These are phyloP conservation scores for Hypoxylon rubiginosum DNA, from an alignment of 2,329 filamentous ascomycete genomes.

Conservation along the genomic window DNA sequence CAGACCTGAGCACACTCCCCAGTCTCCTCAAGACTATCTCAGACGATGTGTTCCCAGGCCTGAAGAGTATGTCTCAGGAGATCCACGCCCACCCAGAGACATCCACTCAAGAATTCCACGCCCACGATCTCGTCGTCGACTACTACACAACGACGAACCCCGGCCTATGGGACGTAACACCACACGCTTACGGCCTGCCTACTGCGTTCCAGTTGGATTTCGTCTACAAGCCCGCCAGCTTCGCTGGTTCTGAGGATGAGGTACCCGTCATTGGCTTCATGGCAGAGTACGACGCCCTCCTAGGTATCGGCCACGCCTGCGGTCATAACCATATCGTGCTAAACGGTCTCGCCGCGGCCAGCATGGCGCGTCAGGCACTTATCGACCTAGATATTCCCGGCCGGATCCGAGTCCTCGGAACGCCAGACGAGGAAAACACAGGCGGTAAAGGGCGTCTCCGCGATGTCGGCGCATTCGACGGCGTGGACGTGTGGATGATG, in stretches of 20 bases:
- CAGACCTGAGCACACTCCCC: conserved; percentile 27
- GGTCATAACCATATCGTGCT: conserved; percentile 33
- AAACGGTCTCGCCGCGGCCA: conserved; percentile 26
- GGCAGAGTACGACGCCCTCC: conserved; percentile 30
- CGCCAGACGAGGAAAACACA: conserved; percentile 29
- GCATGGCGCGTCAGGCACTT: conserved; percentile 23
- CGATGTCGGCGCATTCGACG: conserved; percentile 28
- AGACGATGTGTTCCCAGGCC: conserved; percentile 24
- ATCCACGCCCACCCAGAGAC: conserved; percentile 27
- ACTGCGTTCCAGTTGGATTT: conserved; percentile 28
- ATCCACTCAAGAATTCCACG: conserved; percentile 28
- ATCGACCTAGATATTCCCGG: conserved; percentile 26
- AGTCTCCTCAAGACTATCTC: conserved; percentile 25
- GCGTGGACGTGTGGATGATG: conserved; percentile 31
- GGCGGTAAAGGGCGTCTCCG: conserved; percentile 21
- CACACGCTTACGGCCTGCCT: conserved; percentile 27
- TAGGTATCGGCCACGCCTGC: conserved; percentile 30
- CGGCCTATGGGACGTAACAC: conserved; percentile 24
- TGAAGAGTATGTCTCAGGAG: conserved; percentile 21
- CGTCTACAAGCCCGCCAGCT: conserved; percentile 18
- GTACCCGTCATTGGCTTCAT: conserved; percentile 29
- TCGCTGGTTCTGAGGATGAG: conserved; percentile 19
- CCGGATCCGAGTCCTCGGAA: conserved; percentile 15
- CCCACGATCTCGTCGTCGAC: conserved; percentile 24
- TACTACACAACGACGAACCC: conserved; percentile 28